Base-by-base conservation (phyloP, 2,329 filamentous ascomycete genomes). In the Septoria linicola region DNA sequence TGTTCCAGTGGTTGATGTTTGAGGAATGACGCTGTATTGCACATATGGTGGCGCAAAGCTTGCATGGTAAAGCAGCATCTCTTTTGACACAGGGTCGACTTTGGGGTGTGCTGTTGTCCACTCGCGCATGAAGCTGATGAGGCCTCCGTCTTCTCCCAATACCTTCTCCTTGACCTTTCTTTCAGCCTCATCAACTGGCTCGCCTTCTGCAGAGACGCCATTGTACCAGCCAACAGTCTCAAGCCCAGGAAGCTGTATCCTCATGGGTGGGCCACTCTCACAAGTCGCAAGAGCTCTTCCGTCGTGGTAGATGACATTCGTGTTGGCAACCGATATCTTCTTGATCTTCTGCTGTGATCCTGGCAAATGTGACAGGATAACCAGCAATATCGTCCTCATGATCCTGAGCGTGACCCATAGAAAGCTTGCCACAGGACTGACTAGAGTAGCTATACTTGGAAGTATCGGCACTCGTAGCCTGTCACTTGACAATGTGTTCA, bases 141-240 rank as follows among this genome's bases (percentile, higher is more conserved):
- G 55, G 0, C 82, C 80, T 1, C 72, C 63, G 34, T 63, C 62
- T 16, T 66, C 49, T 8, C 65, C 66, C 8, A 67, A 45, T 2
- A 62, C 59, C 41, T 36, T 51, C 19, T 51, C 53, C 17, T 31
- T 47, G 16, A 49, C 36, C 21, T 49, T 39, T 1, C 25, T 40
- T 14, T 49, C 51, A 3, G 46, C 39, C 39, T 47, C 8, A 39
- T 65, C 54, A 51, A 59, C 61, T 72, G 74, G 31, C 73, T 83
- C 69, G 13, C 74, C 74, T 51, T 86, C 81, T 14, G 79, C 79
- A 13, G 59, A 68, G 1, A 71, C 69, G 5, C 84, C 85, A 61
- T 86, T 76, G 67, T 79, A 88, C 85, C 85, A 88, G 34, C 84
- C 85, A 6, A 88, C 74, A 0, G 85, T 88, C 56, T 86, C 79